Base-by-base conservation (phyloP, 1,284 basidiomycete species). In the Tremellales sp. region DNA sequence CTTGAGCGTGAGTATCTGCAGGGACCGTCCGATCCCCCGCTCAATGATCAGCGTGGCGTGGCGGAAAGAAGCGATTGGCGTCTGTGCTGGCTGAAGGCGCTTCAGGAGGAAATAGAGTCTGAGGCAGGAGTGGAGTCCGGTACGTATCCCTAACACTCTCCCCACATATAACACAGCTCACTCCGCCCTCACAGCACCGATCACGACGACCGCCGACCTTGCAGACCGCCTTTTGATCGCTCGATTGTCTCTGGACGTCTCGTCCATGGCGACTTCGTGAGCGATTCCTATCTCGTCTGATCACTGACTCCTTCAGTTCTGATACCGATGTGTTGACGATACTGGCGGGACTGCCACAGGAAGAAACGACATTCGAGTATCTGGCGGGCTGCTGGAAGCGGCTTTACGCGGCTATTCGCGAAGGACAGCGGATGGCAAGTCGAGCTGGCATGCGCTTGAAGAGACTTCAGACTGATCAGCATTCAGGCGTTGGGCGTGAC, bases 361-460 rank as follows among this genome's bases (percentile, higher is more conserved):
- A 84, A 45, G 83, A 92, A 72, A 93, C 92, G 0, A 81, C 84
- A 0, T 93, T 93, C 58, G 91, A 97, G 65, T 98, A 93, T 67
- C 80, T 98, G 21, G 80, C 90, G 1, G 85, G 85, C 19, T 87
- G 87, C 62, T 99, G 94, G 94, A 91, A 88, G 70, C 81, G 91
- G 21, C 66, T 87, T 40, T 85, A 88, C 54, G 59, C 72, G 2
- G 78, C 79, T 4, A 82, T 82, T 54, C 75, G 79, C 24, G 76
- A 79, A 29, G 64, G 85, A 13, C 60, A 80, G 37, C 85, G 6
- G 84, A n/a, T n/a, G n/a, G n/a, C n/a, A n/a, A n/a, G n/a, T n/a
- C n/a, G n/a, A n/a, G 65, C 83, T 82, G 78, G 86, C 84, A 49
- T 40, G 68, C 15, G 24, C n/a, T 26, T 42, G 7, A 41, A 21